phyloP scores from a whole-genome alignment of 2,329 filamentous ascomycete species.

The Epichloe brachyelytri region DNA sequence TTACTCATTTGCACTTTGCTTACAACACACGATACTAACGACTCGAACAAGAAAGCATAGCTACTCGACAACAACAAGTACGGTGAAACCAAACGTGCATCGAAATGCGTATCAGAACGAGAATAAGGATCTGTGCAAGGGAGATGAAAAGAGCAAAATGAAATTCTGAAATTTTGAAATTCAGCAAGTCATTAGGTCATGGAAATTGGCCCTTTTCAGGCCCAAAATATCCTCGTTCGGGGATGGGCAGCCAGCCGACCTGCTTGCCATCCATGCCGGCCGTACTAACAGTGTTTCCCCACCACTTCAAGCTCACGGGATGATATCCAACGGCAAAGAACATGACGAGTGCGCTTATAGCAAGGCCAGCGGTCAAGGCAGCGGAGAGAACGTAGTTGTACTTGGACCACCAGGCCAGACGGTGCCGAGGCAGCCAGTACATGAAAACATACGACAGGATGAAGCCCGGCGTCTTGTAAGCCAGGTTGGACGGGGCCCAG shows the following conservation, averaged over 20 bases:
- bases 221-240: constrained; percentile 15
- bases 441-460: constrained; percentile 29
- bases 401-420: constrained; percentile 31
- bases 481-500: constrained; percentile 29
- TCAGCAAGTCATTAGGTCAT: background rate
- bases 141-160: background rate
- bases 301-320: constrained; percentile 25
- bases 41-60: background rate
- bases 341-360: constrained; percentile 28
- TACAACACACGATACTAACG: background rate
- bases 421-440: constrained; percentile 21
- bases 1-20: background rate
- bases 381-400: constrained; percentile 34
- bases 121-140: no score
- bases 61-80: background rate
- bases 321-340: constrained; percentile 27
- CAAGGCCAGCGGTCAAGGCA: constrained; percentile 28
- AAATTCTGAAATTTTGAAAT: no score
- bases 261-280: constrained; percentile 12
- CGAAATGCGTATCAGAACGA: background rate
- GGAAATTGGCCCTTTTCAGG: constrained; percentile 14
- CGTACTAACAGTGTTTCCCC: constrained; percentile 25
- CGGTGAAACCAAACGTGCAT: background rate
- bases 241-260: constrained; percentile 10
- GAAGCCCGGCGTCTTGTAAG: constrained; percentile 30